Evolutionary conservation across 805 yeast genomes (phyloP), one percentile per base, ranked within the genome.

Genomic region (Komagataella ulmi): DNA sequence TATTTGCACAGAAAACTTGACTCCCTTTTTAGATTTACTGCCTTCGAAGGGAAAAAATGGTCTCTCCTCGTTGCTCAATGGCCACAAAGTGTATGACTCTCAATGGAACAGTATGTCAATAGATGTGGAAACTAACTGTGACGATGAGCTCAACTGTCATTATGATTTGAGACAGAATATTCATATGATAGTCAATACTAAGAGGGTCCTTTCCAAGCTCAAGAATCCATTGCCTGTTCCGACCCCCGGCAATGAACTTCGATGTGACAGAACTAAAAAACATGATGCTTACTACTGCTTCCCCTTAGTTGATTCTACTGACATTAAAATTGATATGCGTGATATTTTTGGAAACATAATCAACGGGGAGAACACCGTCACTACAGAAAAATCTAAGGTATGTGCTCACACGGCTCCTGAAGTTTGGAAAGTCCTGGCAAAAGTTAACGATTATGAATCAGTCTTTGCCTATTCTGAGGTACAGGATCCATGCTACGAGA

Each of bases 21-120:
- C 99, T 0, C 98, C 99, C 0, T 88, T 91, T 58, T 65, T 93
- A 55, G 90, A 89, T 62, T 71, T 93, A 54, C 73, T 93, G 24
- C 98, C 99, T 3, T 86, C 97, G 8, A 83, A 88, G 61, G 97
- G 97, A 2, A 85, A 83, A 63, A 81, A 95, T 0, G 99, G 99
- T 2, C 70, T 93, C 45, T 78, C 96, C 0, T 77, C 95, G 0
- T 70, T 91, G 46, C 70, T 93, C 21, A 95, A 89, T 59, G 98
- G 99, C 17, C 96, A 88, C 63, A 83, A 83, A 60, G 77, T 88
- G 7, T 93, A 89, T 65, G 96, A 89, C 61, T 81, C 97, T 0
- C 80, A 83, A 55, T 93, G 98, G 98, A 96, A 90, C 57, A 80
- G 90, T 45, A 83, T 93, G 88, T 77, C 97, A 2, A 79, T 93